Percentiles rank a stretch among this genome's conserved stretches.
Evolutionary conservation across 2,329 filamentous ascomycete species (phyloP).

Genomic region (Penicillium nordicum): DNA sequence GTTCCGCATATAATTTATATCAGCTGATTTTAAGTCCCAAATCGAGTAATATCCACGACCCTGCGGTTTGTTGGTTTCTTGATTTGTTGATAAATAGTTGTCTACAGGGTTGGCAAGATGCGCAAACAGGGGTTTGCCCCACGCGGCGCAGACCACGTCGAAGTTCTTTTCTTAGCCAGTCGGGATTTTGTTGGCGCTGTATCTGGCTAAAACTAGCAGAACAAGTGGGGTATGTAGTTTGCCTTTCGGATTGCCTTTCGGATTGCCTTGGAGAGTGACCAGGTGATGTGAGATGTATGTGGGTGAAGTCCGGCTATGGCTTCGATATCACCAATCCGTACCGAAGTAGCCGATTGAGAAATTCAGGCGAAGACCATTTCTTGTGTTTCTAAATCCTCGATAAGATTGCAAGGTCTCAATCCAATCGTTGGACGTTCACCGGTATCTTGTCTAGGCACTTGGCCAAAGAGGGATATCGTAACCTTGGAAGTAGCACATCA

Average conservation of each 20-base stretch:
- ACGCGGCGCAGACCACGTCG: background rate
- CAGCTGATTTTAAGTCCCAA: constrained; percentile 19
- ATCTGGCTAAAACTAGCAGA: background rate
- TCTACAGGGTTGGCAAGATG: background rate
- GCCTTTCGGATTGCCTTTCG: background rate
- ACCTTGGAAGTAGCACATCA: no score
- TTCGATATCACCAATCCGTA: background rate
- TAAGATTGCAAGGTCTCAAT: background rate
- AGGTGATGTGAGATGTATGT: background rate
- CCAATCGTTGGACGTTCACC: background rate
- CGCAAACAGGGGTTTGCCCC: background rate
- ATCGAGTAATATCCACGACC: background rate
- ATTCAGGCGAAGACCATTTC: background rate
- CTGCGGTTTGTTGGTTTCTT: background rate
- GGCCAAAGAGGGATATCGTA: no score
- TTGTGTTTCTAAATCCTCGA: background rate
- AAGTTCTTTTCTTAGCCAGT: background rate
- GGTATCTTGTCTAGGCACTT: background rate
- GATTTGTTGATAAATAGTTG: background rate
- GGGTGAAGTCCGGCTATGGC: background rate
- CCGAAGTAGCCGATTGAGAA: background rate
- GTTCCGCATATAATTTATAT: constrained; percentile 20
- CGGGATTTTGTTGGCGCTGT: background rate
- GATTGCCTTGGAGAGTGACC: background rate
- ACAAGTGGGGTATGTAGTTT: background rate